phyloP scores from a whole-genome alignment of 306 rosid species.

The Echinosophora koreensis region DNA sequence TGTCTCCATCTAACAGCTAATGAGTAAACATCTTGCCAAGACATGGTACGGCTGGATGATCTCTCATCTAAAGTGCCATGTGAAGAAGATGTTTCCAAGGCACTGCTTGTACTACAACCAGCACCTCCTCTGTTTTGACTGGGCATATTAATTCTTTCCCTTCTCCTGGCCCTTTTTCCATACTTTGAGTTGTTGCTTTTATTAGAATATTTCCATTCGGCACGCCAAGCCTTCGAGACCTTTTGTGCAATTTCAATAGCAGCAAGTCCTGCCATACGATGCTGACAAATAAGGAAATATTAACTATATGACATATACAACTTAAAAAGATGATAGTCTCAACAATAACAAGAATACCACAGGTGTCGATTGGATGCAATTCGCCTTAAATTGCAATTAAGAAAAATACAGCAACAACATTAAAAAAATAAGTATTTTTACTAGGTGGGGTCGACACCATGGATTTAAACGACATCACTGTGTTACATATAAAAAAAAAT shows the following conservation, averaged over 20 bases:
- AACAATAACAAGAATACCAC: conserved; percentile 23
- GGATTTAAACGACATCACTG: not conserved
- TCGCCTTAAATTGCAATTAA: conserved; percentile 17
- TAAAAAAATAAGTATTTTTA: no score
- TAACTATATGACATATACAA: conserved; percentile 16
- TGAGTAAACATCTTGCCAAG: conserved; percentile 86
- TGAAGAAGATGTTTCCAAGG: conserved; percentile 65
- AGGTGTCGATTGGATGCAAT: conserved; percentile 7
- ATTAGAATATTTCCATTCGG: conserved; percentile 79
- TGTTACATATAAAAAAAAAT: not conserved
- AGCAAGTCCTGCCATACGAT: conserved; percentile 98
- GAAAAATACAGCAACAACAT: not conserved
- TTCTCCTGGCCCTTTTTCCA: conserved; percentile 83
- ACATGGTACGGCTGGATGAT: conserved; percentile 66
- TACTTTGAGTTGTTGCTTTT: conserved; percentile 69
- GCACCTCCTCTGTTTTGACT: conserved; percentile 98
- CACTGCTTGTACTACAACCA: conserved; percentile 90
- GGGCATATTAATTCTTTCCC: conserved; percentile 77
- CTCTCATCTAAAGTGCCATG: conserved; percentile 66
- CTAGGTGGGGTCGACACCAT: not conserved
- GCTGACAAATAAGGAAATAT: conserved; percentile 69
- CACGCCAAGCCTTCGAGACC: conserved; percentile 95
- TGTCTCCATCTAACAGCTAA: conserved; percentile 94
- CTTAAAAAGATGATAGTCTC: conserved; percentile 14
- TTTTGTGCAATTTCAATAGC: conserved; percentile 95